phyloP scores from a whole-genome alignment of 2,329 filamentous ascomycete species.

The Metarhizium guizhouense region DNA sequence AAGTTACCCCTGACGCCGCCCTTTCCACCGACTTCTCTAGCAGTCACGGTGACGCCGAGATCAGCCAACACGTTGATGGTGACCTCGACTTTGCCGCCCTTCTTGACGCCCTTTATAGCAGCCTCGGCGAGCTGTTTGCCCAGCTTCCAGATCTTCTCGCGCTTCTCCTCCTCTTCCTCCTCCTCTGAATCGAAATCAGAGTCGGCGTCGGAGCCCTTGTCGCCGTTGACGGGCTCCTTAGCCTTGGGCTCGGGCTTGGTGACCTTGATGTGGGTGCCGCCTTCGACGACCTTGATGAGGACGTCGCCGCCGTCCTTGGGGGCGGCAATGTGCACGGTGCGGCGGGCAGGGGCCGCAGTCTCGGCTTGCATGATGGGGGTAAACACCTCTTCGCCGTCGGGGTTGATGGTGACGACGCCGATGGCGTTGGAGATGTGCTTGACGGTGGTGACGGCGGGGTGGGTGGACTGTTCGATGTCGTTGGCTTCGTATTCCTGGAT shows the following conservation, averaged over 20 bases:
- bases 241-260: slow-evolving; percentile 76
- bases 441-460: slow-evolving; percentile 89
- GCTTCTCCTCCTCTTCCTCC: slow-evolving; percentile 77
- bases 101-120: slow-evolving; percentile 74
- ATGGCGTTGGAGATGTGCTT: slow-evolving; percentile 85
- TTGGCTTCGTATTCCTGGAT: slow-evolving; percentile 90
- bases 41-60: slow-evolving; percentile 68
- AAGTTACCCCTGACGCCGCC: slow-evolving; percentile 65
- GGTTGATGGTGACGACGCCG: slow-evolving; percentile 63
- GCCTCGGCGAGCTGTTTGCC: slow-evolving; percentile 77
- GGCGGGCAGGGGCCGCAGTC: slow-evolving; percentile 82
- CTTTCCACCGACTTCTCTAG: slow-evolving; percentile 80
- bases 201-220: slow-evolving; percentile 51
- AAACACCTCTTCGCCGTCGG: slow-evolving; percentile 60
- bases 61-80: slow-evolving; percentile 82
- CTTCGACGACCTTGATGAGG: slow-evolving; percentile 81
- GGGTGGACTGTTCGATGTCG: slow-evolving; percentile 92
- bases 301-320: slow-evolving; percentile 81
- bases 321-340: slow-evolving; percentile 68
- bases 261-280: slow-evolving; percentile 83
- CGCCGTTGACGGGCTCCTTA: slow-evolving; percentile 59
- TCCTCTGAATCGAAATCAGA: slow-evolving; percentile 55
- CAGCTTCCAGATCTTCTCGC: slow-evolving; percentile 89
- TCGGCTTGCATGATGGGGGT: slow-evolving; percentile 73
- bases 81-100: slow-evolving; percentile 84